Conservation (phyloP, 176 grass and related monocot species). For the Luzula sylvatica region DNA sequence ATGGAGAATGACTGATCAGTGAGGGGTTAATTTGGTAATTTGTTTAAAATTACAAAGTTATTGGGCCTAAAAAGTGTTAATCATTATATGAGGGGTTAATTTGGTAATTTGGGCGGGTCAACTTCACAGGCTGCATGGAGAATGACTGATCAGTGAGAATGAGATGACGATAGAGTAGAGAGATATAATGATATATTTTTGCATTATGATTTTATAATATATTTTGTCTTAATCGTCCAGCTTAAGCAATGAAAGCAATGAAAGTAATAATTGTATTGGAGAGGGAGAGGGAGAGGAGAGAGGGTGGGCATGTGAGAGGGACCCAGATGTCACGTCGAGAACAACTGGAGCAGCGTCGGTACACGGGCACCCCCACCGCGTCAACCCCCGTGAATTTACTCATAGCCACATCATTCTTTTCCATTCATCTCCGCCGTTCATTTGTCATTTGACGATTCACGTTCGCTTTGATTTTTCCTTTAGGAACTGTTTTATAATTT, state of each 20-base stretch:
- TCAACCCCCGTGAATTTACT: constrained; percentile 20
- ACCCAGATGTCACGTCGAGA: constrained; percentile 25
- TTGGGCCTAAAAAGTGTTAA: too few species aligned
- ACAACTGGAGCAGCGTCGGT: constrained; percentile 17
- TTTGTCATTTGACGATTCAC: not conserved
- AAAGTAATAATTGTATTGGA: too few species aligned
- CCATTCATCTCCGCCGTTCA: not conserved
- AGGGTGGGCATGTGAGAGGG: constrained; percentile 24
- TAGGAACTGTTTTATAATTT: constrained; percentile 9
- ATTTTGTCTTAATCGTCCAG: not conserved
- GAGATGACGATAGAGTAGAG: not conserved
- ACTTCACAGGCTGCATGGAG: not conserved
- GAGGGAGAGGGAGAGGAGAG: not conserved
- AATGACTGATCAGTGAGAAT: constrained; percentile 7
- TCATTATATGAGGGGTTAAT: not conserved
- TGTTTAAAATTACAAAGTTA: too few species aligned
- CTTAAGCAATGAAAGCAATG: not conserved
- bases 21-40: too few species aligned
- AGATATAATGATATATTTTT: not conserved
- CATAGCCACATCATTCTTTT: not conserved
- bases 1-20: constrained; percentile 6
- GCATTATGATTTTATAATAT: too few species aligned
- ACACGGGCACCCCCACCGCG: not conserved
- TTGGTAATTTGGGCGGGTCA: not conserved
- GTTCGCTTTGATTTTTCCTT: not conserved